phyloP scores from a whole-genome alignment of 1,284 basidiomycete species.

The Apiotrichum montevideense region DNA sequence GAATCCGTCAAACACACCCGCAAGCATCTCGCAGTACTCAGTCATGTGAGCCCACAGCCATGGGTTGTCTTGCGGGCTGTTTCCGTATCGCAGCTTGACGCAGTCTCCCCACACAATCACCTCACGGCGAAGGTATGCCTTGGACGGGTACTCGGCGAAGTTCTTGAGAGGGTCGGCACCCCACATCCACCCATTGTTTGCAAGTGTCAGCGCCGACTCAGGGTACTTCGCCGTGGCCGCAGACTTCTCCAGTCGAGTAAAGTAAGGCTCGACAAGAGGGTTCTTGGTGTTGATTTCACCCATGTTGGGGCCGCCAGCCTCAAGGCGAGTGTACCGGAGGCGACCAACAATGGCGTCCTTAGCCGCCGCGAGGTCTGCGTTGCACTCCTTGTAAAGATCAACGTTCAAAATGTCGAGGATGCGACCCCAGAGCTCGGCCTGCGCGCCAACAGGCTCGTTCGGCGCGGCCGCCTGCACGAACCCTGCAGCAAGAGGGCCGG shows the following conservation, averaged over 20 bases:
- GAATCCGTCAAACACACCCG: constrained; percentile 84
- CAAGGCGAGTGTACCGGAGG: constrained; percentile 71
- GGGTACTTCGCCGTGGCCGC: constrained; percentile 56
- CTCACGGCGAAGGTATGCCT: constrained; percentile 89
- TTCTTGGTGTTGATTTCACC: constrained; percentile 69
- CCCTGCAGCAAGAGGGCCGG: constrained; percentile 65
- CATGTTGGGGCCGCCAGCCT: constrained; percentile 73
- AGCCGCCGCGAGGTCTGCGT: constrained; percentile 70
- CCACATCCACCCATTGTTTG: constrained; percentile 99
- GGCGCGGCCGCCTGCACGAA: constrained; percentile 54
- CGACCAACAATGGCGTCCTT: constrained; percentile 68
- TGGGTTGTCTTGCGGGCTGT: constrained; percentile 69
- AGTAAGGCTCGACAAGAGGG: constrained; percentile 81
- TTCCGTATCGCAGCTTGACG: constrained; percentile 91
- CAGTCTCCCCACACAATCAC: constrained; percentile 98
- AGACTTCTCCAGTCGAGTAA: constrained; percentile 67
- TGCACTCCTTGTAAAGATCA: constrained; percentile 75
- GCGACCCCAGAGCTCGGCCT: constrained; percentile 64
- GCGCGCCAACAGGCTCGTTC: constrained; percentile 46
- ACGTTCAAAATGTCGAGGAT: constrained; percentile 82
- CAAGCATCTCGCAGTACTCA: constrained; percentile 73
- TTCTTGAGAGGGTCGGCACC: constrained; percentile 87
- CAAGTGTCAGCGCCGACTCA: constrained; percentile 67
- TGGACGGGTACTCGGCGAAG: constrained; percentile 92
- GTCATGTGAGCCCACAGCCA: constrained; percentile 95